These are phyloP conservation scores for Kodamaea restingae DNA, from an alignment of 805 yeast species.

Conservation along the genomic window DNA sequence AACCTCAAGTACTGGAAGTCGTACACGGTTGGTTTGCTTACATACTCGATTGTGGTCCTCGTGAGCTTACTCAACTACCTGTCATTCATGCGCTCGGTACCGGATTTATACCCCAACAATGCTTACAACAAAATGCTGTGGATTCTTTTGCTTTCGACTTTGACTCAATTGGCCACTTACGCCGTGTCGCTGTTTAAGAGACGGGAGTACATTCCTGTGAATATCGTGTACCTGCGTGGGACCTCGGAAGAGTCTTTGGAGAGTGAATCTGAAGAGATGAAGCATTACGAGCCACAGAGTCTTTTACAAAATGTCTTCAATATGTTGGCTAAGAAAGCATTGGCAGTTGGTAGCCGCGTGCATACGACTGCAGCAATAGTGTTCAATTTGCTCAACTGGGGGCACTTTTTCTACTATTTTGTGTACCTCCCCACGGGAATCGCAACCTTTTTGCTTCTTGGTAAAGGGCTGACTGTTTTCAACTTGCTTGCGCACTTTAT, in stretches of 20 bases:
- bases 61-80: constrained; percentile 53
- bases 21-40: constrained; percentile 17
- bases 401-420: constrained; percentile 56
- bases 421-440: constrained; percentile 56
- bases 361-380: not conserved
- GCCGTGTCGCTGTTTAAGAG: constrained; percentile 32
- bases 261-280: constrained; percentile 2
- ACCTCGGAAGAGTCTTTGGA: constrained; percentile 5
- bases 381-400: constrained; percentile 57
- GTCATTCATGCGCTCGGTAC: constrained; percentile 56
- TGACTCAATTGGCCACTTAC: constrained; percentile 54
- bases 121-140: constrained; percentile 65
- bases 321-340: not conserved
- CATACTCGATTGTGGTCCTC: constrained; percentile 45
- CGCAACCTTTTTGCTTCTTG: constrained; percentile 68
- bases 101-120: constrained; percentile 69
- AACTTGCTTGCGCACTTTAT: constrained; percentile 91
- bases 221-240: constrained; percentile 2
- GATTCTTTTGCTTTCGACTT: constrained; percentile 50
- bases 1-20: constrained; percentile 45
- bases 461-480: constrained; percentile 63
- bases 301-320: not conserved
- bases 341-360: not conserved
- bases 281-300: not conserved
- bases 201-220: constrained; percentile 19